Base-by-base conservation (phyloP, 805 yeast genomes). In the Metschnikowia picachoensis region DNA sequence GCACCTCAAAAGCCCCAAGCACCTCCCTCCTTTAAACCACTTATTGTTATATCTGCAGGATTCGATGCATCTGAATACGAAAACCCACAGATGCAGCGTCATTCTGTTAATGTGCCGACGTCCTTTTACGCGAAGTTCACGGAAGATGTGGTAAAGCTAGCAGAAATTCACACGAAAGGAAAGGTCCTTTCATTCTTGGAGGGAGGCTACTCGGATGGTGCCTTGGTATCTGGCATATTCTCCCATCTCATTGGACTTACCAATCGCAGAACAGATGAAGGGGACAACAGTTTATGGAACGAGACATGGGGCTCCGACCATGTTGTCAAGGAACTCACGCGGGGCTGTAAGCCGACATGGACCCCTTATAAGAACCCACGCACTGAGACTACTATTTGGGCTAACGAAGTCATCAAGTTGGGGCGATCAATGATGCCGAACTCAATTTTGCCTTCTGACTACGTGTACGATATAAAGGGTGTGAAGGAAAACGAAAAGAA, bases 61-160 rank as follows among this genome's bases (percentile, higher is more conserved):
- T 88, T 87, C 61, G 96, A 87, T 66, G 95, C 94, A 2, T 81
- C 87, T 14, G 96, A 87, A 60, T 83, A 77, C 62, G 96, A 87
- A 60, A 82, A 82, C 47, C 79, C 79, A n/a, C 78, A 83, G 41
- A 88, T 87, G 95, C 95, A 87, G 64, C 71, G 95, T 44, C 95
- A 88, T 61, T 80, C 80, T 0, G 87, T 85, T 25, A 82, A 83
- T 56, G 89, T 87, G 10, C 96, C 96, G 3, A 86, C 95, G 0
- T 77, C 83, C 15, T 87, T 88, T 58, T 87, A 83, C 60, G 76
- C 86, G 15, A 74, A 73, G 35, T 87, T 87, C 58, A 83, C 95
- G 5, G 72, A 74, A 32, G 95, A 87, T 61, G 82, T 85, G 0
- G 79, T 82, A n/a, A 77, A 74, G 44, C 64, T 87, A 38, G 87